A percentile compares a stretch with the other conserved stretches of the same genome.
Conservation (phyloP, 2,329 filamentous ascomycete species). For the Cladosporium phlei region DNA sequence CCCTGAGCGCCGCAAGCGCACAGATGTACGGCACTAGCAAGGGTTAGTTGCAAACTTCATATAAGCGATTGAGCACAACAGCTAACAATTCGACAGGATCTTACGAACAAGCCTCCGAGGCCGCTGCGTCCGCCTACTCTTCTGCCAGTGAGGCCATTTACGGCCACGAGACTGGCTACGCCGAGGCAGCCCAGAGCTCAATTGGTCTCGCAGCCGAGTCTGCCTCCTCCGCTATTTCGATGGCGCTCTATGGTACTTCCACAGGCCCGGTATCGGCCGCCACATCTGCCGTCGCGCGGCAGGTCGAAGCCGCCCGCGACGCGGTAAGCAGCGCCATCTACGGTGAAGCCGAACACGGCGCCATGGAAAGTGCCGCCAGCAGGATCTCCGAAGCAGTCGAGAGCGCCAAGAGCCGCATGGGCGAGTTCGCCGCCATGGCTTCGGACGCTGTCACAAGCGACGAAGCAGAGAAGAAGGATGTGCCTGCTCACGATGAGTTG, state of each 20-base stretch:
- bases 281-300: constrained; percentile 44
- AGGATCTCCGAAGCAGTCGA: constrained; percentile 36
- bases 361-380: constrained; percentile 42
- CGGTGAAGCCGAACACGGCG: constrained; percentile 46
- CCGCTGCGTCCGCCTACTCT: constrained; percentile 48
- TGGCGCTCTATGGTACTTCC: constrained; percentile 54
- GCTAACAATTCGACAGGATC: constrained; percentile 24
- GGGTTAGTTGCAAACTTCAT: constrained; percentile 24
- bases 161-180: constrained; percentile 49
- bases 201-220: constrained; percentile 52
- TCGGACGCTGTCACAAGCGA: constrained; percentile 7
- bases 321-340: constrained; percentile 44
- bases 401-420: constrained; percentile 11
- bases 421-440: constrained; percentile 8
- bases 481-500: constrained; percentile 2
- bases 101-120: constrained; percentile 30
- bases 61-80: not conserved
- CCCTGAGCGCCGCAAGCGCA: constrained; percentile 54
- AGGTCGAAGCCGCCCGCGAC: constrained; percentile 45
- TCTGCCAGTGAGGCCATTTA: constrained; percentile 46
- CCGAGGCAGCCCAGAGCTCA: constrained; percentile 50
- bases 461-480: not conserved
- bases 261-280: constrained; percentile 40
- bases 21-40: constrained; percentile 54
- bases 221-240: constrained; percentile 52